Conservation (phyloP, 768 basidiomycete genomes). For the Lactarius evosmus region DNA sequence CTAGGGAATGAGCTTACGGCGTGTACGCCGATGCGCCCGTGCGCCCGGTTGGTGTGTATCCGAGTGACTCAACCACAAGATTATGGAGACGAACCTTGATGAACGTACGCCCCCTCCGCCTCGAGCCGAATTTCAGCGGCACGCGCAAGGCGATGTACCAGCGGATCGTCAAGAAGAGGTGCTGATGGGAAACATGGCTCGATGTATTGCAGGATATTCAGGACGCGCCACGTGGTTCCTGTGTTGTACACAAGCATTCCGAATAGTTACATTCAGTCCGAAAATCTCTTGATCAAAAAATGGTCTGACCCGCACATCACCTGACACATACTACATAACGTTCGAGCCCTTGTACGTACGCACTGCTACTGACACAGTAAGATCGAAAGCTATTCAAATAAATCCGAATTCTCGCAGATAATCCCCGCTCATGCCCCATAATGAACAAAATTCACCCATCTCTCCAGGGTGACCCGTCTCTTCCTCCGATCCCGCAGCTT, state of each 20-base stretch:
- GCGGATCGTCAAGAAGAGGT: constrained; percentile 94
- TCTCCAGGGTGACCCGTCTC: neutral
- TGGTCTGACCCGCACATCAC: too few species aligned
- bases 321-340: too few species aligned
- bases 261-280: too few species aligned
- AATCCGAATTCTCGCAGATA: too few species aligned
- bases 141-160: constrained; percentile 87
- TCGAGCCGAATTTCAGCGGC: constrained; percentile 88
- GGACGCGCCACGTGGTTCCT: constrained; percentile 76
- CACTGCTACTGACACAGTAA: too few species aligned
- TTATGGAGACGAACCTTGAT: constrained; percentile 69
- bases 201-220: constrained; percentile 87
- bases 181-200: constrained; percentile 78
- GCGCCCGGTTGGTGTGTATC: constrained; percentile 80
- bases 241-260: too few species aligned
- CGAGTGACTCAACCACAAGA: constrained; percentile 88
- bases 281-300: too few species aligned
- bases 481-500: neutral
- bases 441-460: neutral
- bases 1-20: constrained; percentile 97
- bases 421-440: neutral
- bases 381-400: too few species aligned
- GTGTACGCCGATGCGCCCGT: constrained; percentile 96
- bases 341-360: too few species aligned
- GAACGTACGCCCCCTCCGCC: constrained; percentile 75